Evolutionary conservation across 1,284 basidiomycete species (phyloP).

Genomic region (Ganoderma boninense): DNA sequence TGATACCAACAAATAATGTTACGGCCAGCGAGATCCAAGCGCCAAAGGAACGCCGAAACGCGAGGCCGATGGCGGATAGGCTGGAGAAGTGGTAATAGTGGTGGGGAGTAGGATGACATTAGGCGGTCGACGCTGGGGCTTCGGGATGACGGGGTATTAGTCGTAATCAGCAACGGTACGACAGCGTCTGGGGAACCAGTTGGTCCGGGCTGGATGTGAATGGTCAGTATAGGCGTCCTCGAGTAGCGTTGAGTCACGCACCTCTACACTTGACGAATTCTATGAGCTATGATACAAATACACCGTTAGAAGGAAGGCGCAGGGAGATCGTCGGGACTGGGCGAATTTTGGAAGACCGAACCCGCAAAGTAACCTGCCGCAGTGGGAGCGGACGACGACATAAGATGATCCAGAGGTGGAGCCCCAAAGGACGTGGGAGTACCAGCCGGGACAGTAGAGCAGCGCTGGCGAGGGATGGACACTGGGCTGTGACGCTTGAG

Average conservation of each 20-base stretch:
- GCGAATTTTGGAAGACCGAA: slow-evolving; percentile 82
- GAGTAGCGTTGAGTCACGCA: slow-evolving; percentile 25
- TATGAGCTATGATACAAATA: slow-evolving; percentile 44
- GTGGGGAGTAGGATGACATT: slow-evolving; percentile 42
- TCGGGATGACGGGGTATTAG: slow-evolving; percentile 35
- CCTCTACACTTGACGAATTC: slow-evolving; percentile 50
- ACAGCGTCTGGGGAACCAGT: slow-evolving; percentile 42
- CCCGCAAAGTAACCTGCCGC: slow-evolving; percentile 70
- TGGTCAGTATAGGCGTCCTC: background rate
- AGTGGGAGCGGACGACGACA: slow-evolving; percentile 31
- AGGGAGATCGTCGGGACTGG: slow-evolving; percentile 78
- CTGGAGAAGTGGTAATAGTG: slow-evolving; percentile 18
- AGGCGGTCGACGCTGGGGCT: slow-evolving; percentile 41
- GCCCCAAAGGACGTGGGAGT: slow-evolving; percentile 39
- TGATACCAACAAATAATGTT: slow-evolving; percentile 47
- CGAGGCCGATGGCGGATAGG: slow-evolving; percentile 32
- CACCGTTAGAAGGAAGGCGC: slow-evolving; percentile 64
- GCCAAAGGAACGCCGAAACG: slow-evolving; percentile 31
- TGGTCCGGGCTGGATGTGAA: slow-evolving; percentile 44
- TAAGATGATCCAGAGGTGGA: slow-evolving; percentile 32
- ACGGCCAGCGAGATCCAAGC: slow-evolving; percentile 24
- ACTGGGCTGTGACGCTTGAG: slow-evolving; percentile 43
- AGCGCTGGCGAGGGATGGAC: slow-evolving; percentile 34
- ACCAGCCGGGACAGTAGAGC: slow-evolving; percentile 40
- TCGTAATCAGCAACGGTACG: slow-evolving; percentile 34